These are phyloP conservation scores for Geranomyces michiganensis DNA, from an alignment of 192 early-diverging fungal genomes.

Conservation along the genomic window DNA sequence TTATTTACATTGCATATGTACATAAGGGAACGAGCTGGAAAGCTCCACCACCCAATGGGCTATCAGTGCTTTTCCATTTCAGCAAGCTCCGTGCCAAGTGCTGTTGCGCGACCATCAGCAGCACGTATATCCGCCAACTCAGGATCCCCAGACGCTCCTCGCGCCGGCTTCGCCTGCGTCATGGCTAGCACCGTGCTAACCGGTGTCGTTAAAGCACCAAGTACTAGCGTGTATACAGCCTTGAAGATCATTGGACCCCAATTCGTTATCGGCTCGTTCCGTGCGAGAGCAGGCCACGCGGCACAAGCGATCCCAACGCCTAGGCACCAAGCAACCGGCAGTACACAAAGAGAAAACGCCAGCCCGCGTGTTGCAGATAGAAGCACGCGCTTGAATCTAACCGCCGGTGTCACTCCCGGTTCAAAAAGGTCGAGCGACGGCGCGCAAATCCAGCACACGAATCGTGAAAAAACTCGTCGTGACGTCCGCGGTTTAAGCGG, in stretches of 20 bases:
- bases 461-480: neutral
- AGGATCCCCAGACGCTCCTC: too few relatives aligned
- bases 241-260: slow-evolving; percentile 33
- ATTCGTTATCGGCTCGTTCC: neutral
- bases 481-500: too few relatives aligned
- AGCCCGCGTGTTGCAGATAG: neutral
- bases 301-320: slow-evolving; percentile 29
- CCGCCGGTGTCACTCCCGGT: neutral
- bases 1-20: too few relatives aligned
- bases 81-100: too few relatives aligned
- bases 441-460: neutral
- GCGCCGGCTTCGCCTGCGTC: slow-evolving; percentile 3
- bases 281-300: slow-evolving; percentile 13
- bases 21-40: too few relatives aligned
- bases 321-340: slow-evolving; percentile 20
- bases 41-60: too few relatives aligned
- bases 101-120: too few relatives aligned
- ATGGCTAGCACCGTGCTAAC: slow-evolving; percentile 24
- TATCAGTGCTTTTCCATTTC: too few relatives aligned
- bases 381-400: neutral
- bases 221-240: slow-evolving; percentile 21
- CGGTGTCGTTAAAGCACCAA: slow-evolving; percentile 25
- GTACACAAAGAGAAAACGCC: neutral
- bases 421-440: slow-evolving; percentile 21
- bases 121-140: too few relatives aligned